Evolutionary conservation across 768 basidiomycete genomes (phyloP).

Genomic region (Lactarius tabidus): DNA sequence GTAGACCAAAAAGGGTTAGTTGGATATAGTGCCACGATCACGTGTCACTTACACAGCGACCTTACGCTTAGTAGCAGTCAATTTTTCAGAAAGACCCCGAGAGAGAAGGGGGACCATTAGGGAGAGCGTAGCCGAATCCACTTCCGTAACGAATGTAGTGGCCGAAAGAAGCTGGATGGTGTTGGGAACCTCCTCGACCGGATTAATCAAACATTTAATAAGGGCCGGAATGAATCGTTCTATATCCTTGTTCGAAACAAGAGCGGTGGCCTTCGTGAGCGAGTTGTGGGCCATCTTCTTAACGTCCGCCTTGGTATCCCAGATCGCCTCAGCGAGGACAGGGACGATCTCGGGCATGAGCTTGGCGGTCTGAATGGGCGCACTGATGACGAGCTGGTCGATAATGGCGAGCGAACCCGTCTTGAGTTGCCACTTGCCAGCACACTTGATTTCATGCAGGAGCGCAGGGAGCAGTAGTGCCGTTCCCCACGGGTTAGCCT

Average conservation of each 20-base stretch:
- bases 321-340: constrained; percentile 90
- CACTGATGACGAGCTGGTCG: constrained; percentile 81
- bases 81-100: constrained; percentile 91
- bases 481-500: constrained; percentile 87
- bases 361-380: constrained; percentile 77
- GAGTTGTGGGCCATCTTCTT: constrained; percentile 97
- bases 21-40: constrained; percentile 18
- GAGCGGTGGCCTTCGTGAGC: constrained; percentile 88
- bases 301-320: constrained; percentile 98
- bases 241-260: constrained; percentile 98
- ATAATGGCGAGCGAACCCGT: constrained; percentile 77
- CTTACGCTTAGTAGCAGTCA: constrained; percentile 95
- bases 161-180: constrained; percentile 94
- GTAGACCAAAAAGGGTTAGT: constrained; percentile 27
- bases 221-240: constrained; percentile 96
- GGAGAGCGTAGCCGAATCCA: constrained; percentile 94
- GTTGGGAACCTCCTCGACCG: constrained; percentile 97
- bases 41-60: constrained; percentile 79
- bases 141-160: constrained; percentile 99
- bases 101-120: constrained; percentile 95
- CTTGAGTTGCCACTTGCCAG: constrained; percentile 98
- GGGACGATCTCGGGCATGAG: constrained; percentile 95
- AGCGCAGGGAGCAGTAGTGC: constrained; percentile 79
- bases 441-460: constrained; percentile 90
- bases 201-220: constrained; percentile 97